Evolutionary conservation across 2,329 filamentous ascomycete genomes (phyloP), one percentile per base, ranked within the genome.

Genomic region (Botrytis medusae): DNA sequence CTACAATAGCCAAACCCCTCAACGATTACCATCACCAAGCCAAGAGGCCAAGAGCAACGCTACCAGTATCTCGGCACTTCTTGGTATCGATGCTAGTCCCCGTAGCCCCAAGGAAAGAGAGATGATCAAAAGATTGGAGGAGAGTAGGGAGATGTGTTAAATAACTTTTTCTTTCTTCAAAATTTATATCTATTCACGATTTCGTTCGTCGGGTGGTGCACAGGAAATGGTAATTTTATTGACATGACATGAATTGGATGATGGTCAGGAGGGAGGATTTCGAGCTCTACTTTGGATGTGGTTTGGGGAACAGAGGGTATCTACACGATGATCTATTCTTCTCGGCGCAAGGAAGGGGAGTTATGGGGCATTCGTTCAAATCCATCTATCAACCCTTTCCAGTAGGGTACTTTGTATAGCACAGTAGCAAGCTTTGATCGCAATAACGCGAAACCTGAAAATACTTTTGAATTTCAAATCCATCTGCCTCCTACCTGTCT

Each of bases 41-140:
- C 88, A 78, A 48, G 79, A 81, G 69, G 77, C 72, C 70, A 81
- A 80, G 78, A 79, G 69, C 54, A 79, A 74, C 70, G 77, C 78
- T 57, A 91, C 88, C 51, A 85, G 88, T 76, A 91, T 91, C 77
- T 89, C 88, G 61, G 88, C 89, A 48, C 88, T 91, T 73, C 83
- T 91, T 37, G 88, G 88, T 57, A 88, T 88, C 75, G 79, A 74
- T 72, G 72, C 72, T n/a, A 70, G 32, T 64, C 73, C 71, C 4
- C 72, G 72, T 5, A 74, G 74, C 77, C 87, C 87, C 59, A 85
- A 85, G 77, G 88, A 89, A 81, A 83, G 87, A 77, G 87, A 89
- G 80, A 82, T 89, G 79, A 86, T 89, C 73, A 85, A 87, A 78
- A 82, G 86, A 76, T 82, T 89, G 78, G 88, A 89, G 78, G 86